Base-by-base conservation (phyloP, 805 yeast genomes). In the Ogataea pignaliae region DNA sequence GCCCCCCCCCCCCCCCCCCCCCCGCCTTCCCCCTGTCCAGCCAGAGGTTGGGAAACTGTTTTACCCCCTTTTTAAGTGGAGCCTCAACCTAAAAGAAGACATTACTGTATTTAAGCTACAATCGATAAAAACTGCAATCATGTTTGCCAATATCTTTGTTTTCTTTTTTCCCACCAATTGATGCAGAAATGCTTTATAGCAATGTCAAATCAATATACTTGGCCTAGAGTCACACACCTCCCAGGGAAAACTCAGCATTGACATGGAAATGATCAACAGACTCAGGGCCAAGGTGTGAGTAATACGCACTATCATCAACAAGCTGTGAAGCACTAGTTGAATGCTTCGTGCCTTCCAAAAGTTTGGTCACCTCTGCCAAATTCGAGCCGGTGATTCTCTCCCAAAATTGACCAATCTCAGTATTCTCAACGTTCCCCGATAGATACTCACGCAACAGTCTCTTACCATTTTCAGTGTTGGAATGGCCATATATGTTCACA, bases 371-470 rank as follows among this genome's bases (percentile, higher is more conserved):
- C 28, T 70, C 50, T 0, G 53, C 53, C 53, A 84, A 67, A 55
- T 77, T 70, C 9, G 75, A 67, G 10, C 73, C 68, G 60, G 78
- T 63, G 56, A 73, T 71, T 6, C 69, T 52, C 37, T 75, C 85
- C 82, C 89, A 73, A 60, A 83, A 87, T 21, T 70, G 59, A 4
- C 97, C 97, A 47, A 90, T 76, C 54, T 88, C 97, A 34, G 72
- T 88, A 65, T 91, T 90, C 66, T 90, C 97, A 57, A 79, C 87
- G 63, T 83, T 85, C 7, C 97, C 97, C 29, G 74, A 75, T 43
- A 89, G 69, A 10, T 76, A 70, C 16, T 72, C 62, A 44, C 68
- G 60, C 9, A 76, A 53, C 51, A 70, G 55, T 2, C 50, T 37
- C 57, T 65, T 65, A 29, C 80, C 71, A 8, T 65, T 54, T 39